Evolutionary conservation across 495 filamentous ascomycete genomes (phyloP).

Genomic region (Penicillium nucicola): DNA sequence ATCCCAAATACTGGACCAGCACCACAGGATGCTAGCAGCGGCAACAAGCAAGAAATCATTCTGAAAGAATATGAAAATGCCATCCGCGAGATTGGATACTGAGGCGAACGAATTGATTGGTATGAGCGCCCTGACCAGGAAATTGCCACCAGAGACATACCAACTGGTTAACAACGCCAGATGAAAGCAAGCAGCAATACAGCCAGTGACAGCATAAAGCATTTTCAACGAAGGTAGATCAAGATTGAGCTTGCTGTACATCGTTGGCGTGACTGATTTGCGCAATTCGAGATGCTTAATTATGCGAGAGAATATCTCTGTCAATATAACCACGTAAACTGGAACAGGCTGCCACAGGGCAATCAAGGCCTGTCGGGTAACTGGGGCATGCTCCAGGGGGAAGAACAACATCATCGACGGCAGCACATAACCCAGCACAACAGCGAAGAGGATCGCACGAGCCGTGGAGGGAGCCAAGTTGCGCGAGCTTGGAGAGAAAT

Average conservation of each 20-base stretch:
- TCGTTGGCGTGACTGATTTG: background rate
- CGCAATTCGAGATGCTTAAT: background rate
- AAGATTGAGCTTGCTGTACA: background rate
- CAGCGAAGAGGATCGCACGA: constrained; percentile 9
- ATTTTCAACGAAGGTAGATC: constrained; percentile 2
- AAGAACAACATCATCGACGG: constrained; percentile 12
- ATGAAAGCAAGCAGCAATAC: constrained; percentile 12
- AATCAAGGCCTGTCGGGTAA: constrained; percentile 6
- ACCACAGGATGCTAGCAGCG: constrained; percentile 9
- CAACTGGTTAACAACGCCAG: constrained; percentile 4
- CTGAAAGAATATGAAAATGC: constrained; percentile 16
- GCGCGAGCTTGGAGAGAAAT: constrained; percentile 1
- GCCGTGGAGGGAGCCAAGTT: constrained; percentile 1
- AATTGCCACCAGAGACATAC: background rate
- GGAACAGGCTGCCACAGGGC: constrained; percentile 15
- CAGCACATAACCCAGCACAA: constrained; percentile 12
- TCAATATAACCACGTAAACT: constrained; percentile 7
- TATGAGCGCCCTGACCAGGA: constrained; percentile 1
- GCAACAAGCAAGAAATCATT: constrained; percentile 15
- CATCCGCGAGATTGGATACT: constrained; percentile 9
- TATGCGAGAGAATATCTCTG: constrained; percentile 1
- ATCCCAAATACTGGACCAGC: constrained; percentile 13
- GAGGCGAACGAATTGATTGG: constrained; percentile 8
- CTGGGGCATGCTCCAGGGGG: constrained; percentile 1
- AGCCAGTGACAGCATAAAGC: constrained; percentile 8